phyloP scores from a whole-genome alignment of 139 green algal genomes.

The Haematococcus sp. region DNA sequence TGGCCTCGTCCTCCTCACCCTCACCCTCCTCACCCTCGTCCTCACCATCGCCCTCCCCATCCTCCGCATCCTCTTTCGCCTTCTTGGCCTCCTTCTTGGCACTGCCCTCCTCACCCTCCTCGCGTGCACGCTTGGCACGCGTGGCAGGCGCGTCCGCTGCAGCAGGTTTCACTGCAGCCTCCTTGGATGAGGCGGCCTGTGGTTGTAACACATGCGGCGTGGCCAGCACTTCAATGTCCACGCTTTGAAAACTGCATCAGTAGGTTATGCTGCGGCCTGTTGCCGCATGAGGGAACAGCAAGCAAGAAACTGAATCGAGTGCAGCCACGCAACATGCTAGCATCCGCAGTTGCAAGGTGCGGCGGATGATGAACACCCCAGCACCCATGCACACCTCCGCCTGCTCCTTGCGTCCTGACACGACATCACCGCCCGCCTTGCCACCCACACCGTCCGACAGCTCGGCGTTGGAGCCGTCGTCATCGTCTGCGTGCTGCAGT shows the following conservation, averaged over 20 bases:
- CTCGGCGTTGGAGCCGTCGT: conserved; percentile 11
- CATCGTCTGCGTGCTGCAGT: background rate
- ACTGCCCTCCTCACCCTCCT: conserved; percentile 13
- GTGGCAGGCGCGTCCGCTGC: background rate
- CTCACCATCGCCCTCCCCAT: background rate
- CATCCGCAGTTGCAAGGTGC: too few species aligned
- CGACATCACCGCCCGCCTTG: conserved; percentile 2
- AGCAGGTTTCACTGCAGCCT: background rate
- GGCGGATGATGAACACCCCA: too few species aligned
- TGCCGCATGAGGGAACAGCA: too few species aligned
- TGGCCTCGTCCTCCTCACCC: background rate
- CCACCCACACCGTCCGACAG: conserved; percentile 21
- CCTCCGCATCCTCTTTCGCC: background rate
- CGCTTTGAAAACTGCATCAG: too few species aligned
- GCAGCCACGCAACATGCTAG: too few species aligned
- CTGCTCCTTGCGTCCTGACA: background rate
- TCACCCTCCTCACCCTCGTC: conserved; percentile 4
- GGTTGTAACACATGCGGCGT: too few species aligned
- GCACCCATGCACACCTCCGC: background rate
- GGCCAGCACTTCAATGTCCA: too few species aligned
- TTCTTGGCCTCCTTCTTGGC: conserved; percentile 11
- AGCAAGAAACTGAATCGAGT: too few species aligned
- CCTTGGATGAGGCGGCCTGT: background rate
- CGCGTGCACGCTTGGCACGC: background rate
- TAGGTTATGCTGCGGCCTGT: too few species aligned